Conservation (phyloP, 148 eudicot genomes). For the Polygonum maritimum region DNA sequence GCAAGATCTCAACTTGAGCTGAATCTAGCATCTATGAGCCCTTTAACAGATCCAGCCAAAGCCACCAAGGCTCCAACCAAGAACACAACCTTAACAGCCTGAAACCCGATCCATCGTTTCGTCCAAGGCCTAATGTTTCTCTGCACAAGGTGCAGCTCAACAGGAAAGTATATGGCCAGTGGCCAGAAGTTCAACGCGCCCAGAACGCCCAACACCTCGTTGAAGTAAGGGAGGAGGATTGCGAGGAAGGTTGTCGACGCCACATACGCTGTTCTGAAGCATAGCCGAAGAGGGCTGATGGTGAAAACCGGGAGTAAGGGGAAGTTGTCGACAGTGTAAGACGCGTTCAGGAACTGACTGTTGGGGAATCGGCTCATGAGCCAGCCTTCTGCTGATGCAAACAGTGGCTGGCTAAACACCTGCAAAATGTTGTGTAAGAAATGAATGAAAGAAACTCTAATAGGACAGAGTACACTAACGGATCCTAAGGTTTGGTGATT, state of each 20-base stretch:
- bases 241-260: constrained; percentile 40
- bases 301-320: constrained; percentile 30
- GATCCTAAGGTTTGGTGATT: too few species aligned
- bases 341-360: constrained; percentile 24
- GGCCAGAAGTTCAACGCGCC: constrained; percentile 73
- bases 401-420: constrained; percentile 33
- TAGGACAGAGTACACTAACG: too few species aligned
- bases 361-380: constrained; percentile 20
- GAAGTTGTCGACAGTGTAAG: constrained; percentile 23
- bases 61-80: background rate
- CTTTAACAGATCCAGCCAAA: constrained; percentile 8
- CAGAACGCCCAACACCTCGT: constrained; percentile 48
- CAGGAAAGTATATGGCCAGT: constrained; percentile 53
- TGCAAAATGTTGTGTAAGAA: background rate
- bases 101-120: background rate
- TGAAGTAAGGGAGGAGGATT: constrained; percentile 59
- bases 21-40: background rate
- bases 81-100: constrained; percentile 6
- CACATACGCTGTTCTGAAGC: constrained; percentile 53
- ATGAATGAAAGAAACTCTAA: background rate
- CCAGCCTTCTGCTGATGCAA: constrained; percentile 48
- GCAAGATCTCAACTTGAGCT: background rate
- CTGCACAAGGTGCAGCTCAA: constrained; percentile 52
- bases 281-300: constrained; percentile 36
- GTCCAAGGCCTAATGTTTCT: constrained; percentile 41